phyloP scores from a whole-genome alignment of 148 eudicot genomes.

The Rhododendron vialii region DNA sequence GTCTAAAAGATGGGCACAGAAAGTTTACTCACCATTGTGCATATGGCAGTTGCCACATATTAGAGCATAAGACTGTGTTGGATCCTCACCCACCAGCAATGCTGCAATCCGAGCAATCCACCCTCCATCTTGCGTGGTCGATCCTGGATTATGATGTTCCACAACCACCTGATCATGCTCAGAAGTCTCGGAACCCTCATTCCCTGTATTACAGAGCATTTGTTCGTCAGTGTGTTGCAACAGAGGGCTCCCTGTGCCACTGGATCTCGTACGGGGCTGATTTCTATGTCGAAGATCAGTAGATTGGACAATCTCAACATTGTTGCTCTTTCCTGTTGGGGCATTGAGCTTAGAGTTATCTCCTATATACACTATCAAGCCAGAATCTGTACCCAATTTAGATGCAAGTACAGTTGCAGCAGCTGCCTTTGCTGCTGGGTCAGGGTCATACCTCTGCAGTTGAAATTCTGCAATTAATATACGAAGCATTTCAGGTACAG shows the following conservation, averaged over 20 bases:
- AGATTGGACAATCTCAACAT: conserved; percentile 50
- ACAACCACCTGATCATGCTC: conserved; percentile 52
- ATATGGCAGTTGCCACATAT: conserved; percentile 91
- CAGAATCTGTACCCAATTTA: conserved; percentile 85
- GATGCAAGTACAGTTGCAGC: conserved; percentile 91
- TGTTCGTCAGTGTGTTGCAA: conserved; percentile 31
- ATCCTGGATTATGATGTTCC: conserved; percentile 59
- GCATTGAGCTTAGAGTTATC: conserved; percentile 41
- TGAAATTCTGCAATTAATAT: conserved; percentile 4
- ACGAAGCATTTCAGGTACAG: not conserved
- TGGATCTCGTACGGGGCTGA: conserved; percentile 39
- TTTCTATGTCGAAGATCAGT: conserved; percentile 73
- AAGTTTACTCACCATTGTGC: conserved; percentile 76
- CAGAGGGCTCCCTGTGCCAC: conserved; percentile 35
- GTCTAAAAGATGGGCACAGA: not conserved
- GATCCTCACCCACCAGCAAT: conserved; percentile 95
- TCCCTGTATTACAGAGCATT: conserved; percentile 30
- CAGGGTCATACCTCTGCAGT: conserved; percentile 85
- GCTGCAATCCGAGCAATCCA: conserved; percentile 90
- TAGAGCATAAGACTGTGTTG: conserved; percentile 86
- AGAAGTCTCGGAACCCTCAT: conserved; percentile 25
- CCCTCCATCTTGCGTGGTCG: conserved; percentile 50
- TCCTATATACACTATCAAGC: conserved; percentile 62
- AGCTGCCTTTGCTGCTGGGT: conserved; percentile 96
- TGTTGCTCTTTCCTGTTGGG: conserved; percentile 59